Base-by-base conservation (phyloP, 257 asterid species). In the Rehmannia glutinosa region DNA sequence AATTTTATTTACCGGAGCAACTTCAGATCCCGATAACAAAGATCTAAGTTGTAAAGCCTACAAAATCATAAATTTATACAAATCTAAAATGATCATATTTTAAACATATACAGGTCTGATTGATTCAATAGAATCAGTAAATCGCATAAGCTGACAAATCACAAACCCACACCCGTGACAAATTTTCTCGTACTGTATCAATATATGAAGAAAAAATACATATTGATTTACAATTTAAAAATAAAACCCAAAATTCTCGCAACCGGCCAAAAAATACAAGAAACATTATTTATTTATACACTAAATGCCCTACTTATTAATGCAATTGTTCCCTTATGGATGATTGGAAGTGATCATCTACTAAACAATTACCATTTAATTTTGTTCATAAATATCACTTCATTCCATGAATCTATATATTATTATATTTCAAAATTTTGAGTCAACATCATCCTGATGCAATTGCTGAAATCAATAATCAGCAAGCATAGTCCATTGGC, bases 381-480 rank as follows among this genome's bases (percentile, higher is more conserved):
- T 52, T 6, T 46, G 32, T 24, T 51, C 45, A 72, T 62, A 55
- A 71, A 55, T 39, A 21, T 55, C 64, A 62, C 69, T 53, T 35
- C 60, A 13, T 67, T 45, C 59, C 11, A 17, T 56, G 19, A n/a
- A 47, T 30, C 68, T 42, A 6, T 30, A 61, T 30, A 68, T 27
- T 63, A 62, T 66, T 62, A 41, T 59, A 67, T 66, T 72, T 20
- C 58, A 19, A 36, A 41, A 25, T 60, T 60, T 20, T 0, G 10
- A 32, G 73, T 76, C 78, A 62, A 55, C 70, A 11, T 49, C 75
- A 36, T 53, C 25, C 39, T 57, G 20, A 51, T 66, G 33, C 73
- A 75, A 56, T 62, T 60, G 62, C 70, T 33, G 54, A 74, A 56
- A 66, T 36, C 60, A 51, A 42, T 52, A 50, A 32, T 60, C 10